A percentile compares a stretch with the other conserved stretches of the same genome.
These are phyloP conservation scores for Lotus japonicus DNA, from an alignment of 306 rosid genomes.

Conservation along the genomic window DNA sequence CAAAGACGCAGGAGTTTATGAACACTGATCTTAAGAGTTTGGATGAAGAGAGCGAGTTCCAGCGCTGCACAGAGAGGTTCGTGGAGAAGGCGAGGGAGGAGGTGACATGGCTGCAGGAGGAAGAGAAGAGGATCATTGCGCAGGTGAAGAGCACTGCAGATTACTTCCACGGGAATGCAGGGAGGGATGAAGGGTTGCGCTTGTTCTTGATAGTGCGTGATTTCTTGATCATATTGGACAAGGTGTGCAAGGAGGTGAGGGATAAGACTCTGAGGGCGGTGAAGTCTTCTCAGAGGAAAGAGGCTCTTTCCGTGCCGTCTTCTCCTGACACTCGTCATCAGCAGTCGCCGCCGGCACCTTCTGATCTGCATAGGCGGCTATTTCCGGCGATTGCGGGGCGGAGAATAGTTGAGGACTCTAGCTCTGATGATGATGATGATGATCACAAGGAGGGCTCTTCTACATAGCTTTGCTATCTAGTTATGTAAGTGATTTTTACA, in stretches of 20 bases:
- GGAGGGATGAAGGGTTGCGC: conserved; percentile 82
- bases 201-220: conserved; percentile 69
- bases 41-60: conserved; percentile 53
- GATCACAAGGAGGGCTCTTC: conserved; percentile 30
- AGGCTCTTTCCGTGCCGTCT: conserved; percentile 16
- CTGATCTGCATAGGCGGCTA: conserved; percentile 38
- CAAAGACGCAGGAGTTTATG: conserved; percentile 36
- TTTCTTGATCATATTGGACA: conserved; percentile 69
- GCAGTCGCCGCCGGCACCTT: neutral
- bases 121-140: conserved; percentile 71
- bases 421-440: conserved; percentile 72
- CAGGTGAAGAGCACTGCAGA: conserved; percentile 72
- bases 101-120: conserved; percentile 39
- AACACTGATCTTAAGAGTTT: conserved; percentile 41
- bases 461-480: conserved; percentile 22
- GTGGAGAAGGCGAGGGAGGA: conserved; percentile 46
- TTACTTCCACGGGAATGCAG: conserved; percentile 80
- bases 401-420: conserved; percentile 39
- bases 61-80: conserved; percentile 29
- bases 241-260: conserved; percentile 64
- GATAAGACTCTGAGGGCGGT: conserved; percentile 17
- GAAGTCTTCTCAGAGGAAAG: conserved; percentile 37
- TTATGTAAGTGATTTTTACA: conserved; percentile 1
- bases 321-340: conserved; percentile 24
- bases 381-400: conserved; percentile 77